Evolutionary conservation across 176 grass and related monocot species (phyloP), one percentile per base, ranked within the genome.

Genomic region (Raddia distichophylla): DNA sequence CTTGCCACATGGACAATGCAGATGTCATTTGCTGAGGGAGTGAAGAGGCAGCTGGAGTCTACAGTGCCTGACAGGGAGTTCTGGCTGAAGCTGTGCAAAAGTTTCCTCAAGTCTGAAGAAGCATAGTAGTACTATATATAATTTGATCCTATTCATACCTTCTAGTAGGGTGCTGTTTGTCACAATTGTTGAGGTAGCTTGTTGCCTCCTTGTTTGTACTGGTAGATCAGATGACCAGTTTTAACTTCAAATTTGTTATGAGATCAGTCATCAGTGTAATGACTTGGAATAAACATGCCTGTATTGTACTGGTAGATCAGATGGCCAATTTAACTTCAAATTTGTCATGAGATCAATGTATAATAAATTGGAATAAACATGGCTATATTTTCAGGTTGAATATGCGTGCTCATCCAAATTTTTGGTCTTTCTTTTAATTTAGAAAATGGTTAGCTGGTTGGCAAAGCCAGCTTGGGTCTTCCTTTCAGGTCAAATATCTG

Each of bases 71-170:
- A 98, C 74, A 90, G 83, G 71, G 76, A 91, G 19, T 95, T 91
- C 55, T 95, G 90, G 89, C 56, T 95, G 57, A 91, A 82, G 59
- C 54, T 95, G 32, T 98, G 96, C 87, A 98, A 88, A 79, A 75
- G 73, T 42, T 95, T 98, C 82, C 96, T 98, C 82, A 95, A 95
- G 63, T 17, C 70, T 85, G 64, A 48, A 49, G 78, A 87, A 48
- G 55, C 47, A 69, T 76, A 83, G 14, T 46, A 44, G 14, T 64
- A 3, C 6, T 10, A 22, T 79, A 32, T 17, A 55, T 64, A 2
- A 16, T 64, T 44, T 64, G 4, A 16, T 64, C 75, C n/a, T 14
- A 19, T 62, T 33, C 46, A 77, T 5, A 7, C 14, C 11, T 60
- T 45, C 73, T 27, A 12, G 12, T 19, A 32, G 7, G 73, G 16